These are phyloP conservation scores for Hemileccinum rubropunctum DNA, from an alignment of 768 basidiomycete genomes.

Conservation along the genomic window DNA sequence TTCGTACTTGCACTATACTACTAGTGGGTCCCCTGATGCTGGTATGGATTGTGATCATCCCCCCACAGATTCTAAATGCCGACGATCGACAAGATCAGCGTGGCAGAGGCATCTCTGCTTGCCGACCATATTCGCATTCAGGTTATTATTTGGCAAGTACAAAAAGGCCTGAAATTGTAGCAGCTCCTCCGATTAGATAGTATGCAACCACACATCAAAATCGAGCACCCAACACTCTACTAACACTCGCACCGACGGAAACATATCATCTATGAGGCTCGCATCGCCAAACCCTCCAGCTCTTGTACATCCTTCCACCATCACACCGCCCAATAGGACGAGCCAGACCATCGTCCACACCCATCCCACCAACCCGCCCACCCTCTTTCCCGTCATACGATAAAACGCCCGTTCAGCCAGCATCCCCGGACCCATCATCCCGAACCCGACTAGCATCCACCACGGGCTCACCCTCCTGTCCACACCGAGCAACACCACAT, in stretches of 20 bases:
- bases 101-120: too few relatives aligned
- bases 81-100: too few relatives aligned
- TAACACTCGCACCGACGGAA: background rate
- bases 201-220: conserved; percentile 15
- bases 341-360: conserved; percentile 35
- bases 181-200: background rate
- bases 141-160: background rate
- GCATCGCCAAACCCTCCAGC: background rate
- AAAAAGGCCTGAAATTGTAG: background rate
- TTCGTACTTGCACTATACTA: too few relatives aligned
- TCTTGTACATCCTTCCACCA: conserved; percentile 22
- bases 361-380: conserved; percentile 32
- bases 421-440: conserved; percentile 52
- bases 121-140: too few relatives aligned
- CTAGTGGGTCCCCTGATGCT: too few relatives aligned
- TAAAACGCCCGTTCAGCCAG: conserved; percentile 40
- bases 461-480: conserved; percentile 43
- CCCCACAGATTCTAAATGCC: too few relatives aligned
- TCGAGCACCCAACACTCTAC: conserved; percentile 10
- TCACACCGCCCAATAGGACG: conserved; percentile 18
- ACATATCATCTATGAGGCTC: background rate
- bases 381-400: conserved; percentile 22
- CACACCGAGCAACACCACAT: conserved; percentile 49
- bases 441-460: conserved; percentile 46
- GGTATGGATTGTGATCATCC: too few relatives aligned